Conservation (phyloP, 1,139 yeast species). For the Lizanozyma gosingica region DNA sequence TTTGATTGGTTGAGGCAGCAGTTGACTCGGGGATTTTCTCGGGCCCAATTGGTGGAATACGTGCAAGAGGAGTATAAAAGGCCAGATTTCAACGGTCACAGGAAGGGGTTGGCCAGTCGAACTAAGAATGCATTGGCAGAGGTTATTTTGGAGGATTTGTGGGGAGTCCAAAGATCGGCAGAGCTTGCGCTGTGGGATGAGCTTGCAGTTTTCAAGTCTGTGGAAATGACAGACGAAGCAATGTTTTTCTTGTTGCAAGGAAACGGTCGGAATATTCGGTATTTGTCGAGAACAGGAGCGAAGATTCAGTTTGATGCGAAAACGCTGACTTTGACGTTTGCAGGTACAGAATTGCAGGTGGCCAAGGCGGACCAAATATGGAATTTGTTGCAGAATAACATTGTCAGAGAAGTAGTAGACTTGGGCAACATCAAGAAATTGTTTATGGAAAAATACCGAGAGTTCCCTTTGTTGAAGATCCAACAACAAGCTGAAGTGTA, state of each 20-base stretch:
- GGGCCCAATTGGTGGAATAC: constrained; percentile 15
- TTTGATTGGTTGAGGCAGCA: constrained; percentile 9
- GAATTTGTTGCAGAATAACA: constrained; percentile 12
- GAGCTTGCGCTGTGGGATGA: constrained; percentile 18
- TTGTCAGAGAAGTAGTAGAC: constrained; percentile 25
- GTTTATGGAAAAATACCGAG: constrained; percentile 17
- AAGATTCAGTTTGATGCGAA: constrained; percentile 15
- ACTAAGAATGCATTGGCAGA: constrained; percentile 8
- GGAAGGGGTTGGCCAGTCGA: constrained; percentile 6
- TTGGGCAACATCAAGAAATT: constrained; percentile 16
- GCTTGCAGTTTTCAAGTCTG: constrained; percentile 12
- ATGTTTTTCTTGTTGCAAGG: constrained; percentile 21
- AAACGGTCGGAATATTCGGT: constrained; percentile 19
- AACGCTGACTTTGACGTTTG: constrained; percentile 12
- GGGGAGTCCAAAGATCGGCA: constrained; percentile 17
- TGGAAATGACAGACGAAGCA: constrained; percentile 15
- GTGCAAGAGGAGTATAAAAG: constrained; percentile 8
- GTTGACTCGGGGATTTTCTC: constrained; percentile 8
- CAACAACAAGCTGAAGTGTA: constrained; percentile 27
- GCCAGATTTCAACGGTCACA: constrained; percentile 1
- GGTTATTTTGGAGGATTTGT: constrained; percentile 18
- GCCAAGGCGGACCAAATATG: constrained; percentile 18
- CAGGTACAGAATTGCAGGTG: constrained; percentile 27
- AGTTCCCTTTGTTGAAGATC: constrained; percentile 18
- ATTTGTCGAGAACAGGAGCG: constrained; percentile 20